Evolutionary conservation across 2,329 filamentous ascomycete genomes (phyloP), one percentile per base, ranked within the genome.

Genomic region (Acrodontium crateriforme): DNA sequence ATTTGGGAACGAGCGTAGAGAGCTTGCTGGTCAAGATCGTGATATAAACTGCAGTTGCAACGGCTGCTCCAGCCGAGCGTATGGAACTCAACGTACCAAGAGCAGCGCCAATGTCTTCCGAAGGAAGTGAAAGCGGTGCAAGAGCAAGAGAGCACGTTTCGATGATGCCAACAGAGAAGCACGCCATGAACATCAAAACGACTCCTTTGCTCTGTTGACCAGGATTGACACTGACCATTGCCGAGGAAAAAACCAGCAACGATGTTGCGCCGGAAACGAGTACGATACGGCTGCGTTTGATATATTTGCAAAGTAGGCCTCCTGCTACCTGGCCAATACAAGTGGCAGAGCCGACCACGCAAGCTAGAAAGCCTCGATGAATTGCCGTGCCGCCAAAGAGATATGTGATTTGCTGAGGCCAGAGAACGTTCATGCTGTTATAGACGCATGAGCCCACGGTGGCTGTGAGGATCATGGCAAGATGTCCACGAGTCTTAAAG

Each of bases 21-120:
- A 35, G 19, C 11, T 32, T 32, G n/a, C 39, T 42, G 18, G 38
- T 52, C 24, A 49, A 30, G 28, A 55, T 49, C 6, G 49, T 49
- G 10, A 42, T 42, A 41, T 53, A 55, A 28, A 55, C 42, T 14
- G 53, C 50, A 19, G 48, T 53, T 12, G 50, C 52, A 10, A 55
- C 45, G 6, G 49, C 46, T 10, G 48, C 49, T 14, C 51, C 51
- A 7, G 25, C 25, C 16, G 24, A 24, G 16, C 33, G 29, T 13
- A 32, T 32, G 10, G 28, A 30, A 12, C 27, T 25, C 11, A 27
- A 22, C 8, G 24, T 21, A 11, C 25, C 29, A 17, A 26, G 19
- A 10, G 29, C 29, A n/a, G 25, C 29, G n/a, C 33, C 33, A 19
- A 36, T 36, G 16, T 36, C 33, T 14, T 36, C 25, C 5, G 24